Conservation (phyloP, 345 rosid genomes). For the Excoecaria agallocha region DNA sequence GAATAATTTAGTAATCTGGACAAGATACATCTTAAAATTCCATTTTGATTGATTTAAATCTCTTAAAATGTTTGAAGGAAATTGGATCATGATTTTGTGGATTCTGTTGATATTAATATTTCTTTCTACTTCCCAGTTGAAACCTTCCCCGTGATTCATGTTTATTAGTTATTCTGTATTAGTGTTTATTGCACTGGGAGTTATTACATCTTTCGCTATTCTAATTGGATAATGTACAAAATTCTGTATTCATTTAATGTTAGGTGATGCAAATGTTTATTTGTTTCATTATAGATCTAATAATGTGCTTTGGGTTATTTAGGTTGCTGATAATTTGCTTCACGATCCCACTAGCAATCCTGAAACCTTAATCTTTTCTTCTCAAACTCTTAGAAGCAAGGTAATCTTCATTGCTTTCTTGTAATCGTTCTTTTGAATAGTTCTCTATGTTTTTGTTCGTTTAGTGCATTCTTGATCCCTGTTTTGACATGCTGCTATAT, state of each 20-base stretch:
- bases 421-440: background rate
- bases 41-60: background rate
- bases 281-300: background rate
- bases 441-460: background rate
- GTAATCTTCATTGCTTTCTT: slow-evolving; percentile 40
- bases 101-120: background rate
- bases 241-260: background rate
- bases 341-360: slow-evolving; percentile 94
- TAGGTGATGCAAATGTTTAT: background rate
- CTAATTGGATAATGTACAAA: background rate
- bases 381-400: slow-evolving; percentile 99
- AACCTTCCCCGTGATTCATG: background rate
- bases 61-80: background rate
- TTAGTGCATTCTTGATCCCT: background rate
- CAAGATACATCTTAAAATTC: background rate
- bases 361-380: slow-evolving; percentile 95
- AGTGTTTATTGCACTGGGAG: background rate
- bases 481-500: background rate
- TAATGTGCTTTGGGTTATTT: slow-evolving; percentile 13
- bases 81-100: background rate
- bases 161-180: background rate
- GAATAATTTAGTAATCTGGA: background rate
- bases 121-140: background rate
- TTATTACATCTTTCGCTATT: background rate
- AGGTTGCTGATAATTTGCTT: slow-evolving; percentile 99